A percentile compares a stretch with the other conserved stretches of the same genome.
phyloP scores from a whole-genome alignment of 2,329 filamentous ascomycete species.

The Ophioceras dolichostomum region DNA sequence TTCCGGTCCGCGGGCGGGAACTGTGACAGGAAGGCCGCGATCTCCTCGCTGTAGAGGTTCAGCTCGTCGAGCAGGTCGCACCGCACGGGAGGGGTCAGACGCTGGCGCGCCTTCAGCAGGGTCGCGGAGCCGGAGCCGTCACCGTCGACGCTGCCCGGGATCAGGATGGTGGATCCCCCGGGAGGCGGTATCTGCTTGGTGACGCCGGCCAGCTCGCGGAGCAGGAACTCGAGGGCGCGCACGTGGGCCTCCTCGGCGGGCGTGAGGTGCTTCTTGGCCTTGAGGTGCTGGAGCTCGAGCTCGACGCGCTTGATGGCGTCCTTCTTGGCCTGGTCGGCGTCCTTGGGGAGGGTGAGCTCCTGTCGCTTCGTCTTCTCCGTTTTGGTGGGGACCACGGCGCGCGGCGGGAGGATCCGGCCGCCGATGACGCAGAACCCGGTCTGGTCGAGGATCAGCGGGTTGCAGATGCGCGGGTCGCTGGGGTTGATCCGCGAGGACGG shows the following conservation, averaged over 20 bases:
- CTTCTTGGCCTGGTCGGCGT: neutral
- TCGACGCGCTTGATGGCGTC: conserved; percentile 1
- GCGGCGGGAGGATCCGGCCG: neutral
- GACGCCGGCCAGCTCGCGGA: conserved; percentile 1
- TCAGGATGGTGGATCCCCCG: neutral
- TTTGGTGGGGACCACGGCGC: neutral
- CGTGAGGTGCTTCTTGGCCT: neutral
- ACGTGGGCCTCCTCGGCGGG: neutral
- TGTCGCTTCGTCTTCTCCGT: neutral
- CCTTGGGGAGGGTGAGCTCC: neutral
- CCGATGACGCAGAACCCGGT: conserved; percentile 1
- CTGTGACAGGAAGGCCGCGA: neutral
- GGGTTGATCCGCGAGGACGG: too few species aligned
- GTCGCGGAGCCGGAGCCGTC: neutral
- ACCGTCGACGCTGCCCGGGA: neutral
- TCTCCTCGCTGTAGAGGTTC: conserved; percentile 1
- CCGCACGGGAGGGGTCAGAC: neutral
- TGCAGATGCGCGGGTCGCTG: too few species aligned
- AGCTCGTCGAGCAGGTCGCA: neutral
- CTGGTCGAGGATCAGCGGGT: neutral
- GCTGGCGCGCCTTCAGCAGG: neutral
- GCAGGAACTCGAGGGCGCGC: neutral
- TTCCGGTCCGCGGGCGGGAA: neutral
- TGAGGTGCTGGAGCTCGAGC: conserved; percentile 1
- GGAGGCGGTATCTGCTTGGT: neutral